Percentiles rank a stretch among this genome's conserved stretches.
These are phyloP conservation scores for Pyronema omphalodes DNA, from an alignment of 495 filamentous ascomycete genomes.

Conservation along the genomic window DNA sequence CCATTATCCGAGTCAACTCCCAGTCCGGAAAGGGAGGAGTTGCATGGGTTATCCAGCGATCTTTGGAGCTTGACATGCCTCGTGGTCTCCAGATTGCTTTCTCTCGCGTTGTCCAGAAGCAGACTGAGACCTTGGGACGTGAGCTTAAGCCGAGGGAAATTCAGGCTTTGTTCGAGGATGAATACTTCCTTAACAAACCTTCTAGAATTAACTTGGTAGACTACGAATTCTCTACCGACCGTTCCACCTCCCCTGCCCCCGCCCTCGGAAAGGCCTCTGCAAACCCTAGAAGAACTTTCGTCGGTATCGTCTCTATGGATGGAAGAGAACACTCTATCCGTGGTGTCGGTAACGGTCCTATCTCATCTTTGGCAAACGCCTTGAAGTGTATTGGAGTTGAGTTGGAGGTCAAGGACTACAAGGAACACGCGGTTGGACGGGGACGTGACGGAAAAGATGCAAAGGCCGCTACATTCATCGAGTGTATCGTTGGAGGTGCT, in stretches of 20 bases:
- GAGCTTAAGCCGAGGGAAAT: conserved; percentile 76
- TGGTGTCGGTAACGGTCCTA: conserved; percentile 74
- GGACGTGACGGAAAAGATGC: conserved; percentile 70
- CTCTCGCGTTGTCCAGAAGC: conserved; percentile 63
- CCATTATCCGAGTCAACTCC: conserved; percentile 92
- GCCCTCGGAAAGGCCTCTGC: conserved; percentile 51
- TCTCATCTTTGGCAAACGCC: conserved; percentile 73
- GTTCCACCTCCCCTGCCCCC: conserved; percentile 57
- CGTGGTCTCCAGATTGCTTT: conserved; percentile 88
- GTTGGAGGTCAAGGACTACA: conserved; percentile 84
- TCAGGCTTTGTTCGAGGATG: conserved; percentile 61
- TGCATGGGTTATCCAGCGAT: conserved; percentile 81
- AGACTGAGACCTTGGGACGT: conserved; percentile 53
- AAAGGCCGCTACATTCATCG: conserved; percentile 86
- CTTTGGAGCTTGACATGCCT: conserved; percentile 79
- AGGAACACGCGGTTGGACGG: conserved; percentile 79
- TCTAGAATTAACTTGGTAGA: conserved; percentile 77
- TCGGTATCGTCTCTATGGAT: conserved; percentile 75
- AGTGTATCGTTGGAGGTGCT: conserved; percentile 57
- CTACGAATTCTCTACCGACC: conserved; percentile 78
- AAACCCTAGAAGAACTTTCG: conserved; percentile 65
- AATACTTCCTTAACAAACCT: conserved; percentile 57
- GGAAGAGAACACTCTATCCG: conserved; percentile 56
- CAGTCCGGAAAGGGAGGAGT: conserved; percentile 91
- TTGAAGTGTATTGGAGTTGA: conserved; percentile 67